Base-by-base conservation (phyloP, 306 rosid genomes). In the Trichosanthes truncata region DNA sequence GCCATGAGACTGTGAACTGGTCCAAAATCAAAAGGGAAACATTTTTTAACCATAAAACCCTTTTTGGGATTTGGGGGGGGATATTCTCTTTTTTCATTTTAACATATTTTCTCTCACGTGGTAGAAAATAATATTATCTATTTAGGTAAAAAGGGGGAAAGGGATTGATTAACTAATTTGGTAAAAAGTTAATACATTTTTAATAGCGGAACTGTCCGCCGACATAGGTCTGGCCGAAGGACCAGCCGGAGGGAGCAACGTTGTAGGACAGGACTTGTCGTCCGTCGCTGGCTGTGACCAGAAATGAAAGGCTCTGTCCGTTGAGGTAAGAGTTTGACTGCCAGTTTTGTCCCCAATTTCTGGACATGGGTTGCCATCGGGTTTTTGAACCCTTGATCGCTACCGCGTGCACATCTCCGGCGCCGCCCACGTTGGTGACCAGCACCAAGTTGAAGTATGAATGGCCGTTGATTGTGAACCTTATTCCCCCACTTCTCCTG, bases 311-410 rank as follows among this genome's bases (percentile, higher is more conserved):
- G 61, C 83, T 83, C 35, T 89, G 91, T 46, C 89, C 93, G 68
- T 81, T 86, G 1, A 87, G 67, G 71, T 86, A 84, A 41, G 88
- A 86, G 55, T 89, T 87, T 72, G 91, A 87, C 46, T 87, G 89
- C 93, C 93, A 89, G 43, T 89, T 89, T 76, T 89, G 91, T 4
- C 93, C 93, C 93, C 93, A 89, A 41, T 89, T 89, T 41, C 93
- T 86, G 14, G 93, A 89, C 89, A 89, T 86, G 21, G 87, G 41
- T 80, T 81, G 88, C 93, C 93, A 89, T 60, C 89, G 78, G 9
- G 82, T 81, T 72, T 84, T 86, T 72, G 93, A 87, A 29, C 93
- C 93, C 80, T 86, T 89, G 77, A 89, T 89, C 25, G 88, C 66
- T 36, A 89, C 83, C 20, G 87, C 59, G 80, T 89, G 91, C 15